phyloP scores from a whole-genome alignment of 2,329 filamentous ascomycete genomes.

The Colletotrichum zoysiae region DNA sequence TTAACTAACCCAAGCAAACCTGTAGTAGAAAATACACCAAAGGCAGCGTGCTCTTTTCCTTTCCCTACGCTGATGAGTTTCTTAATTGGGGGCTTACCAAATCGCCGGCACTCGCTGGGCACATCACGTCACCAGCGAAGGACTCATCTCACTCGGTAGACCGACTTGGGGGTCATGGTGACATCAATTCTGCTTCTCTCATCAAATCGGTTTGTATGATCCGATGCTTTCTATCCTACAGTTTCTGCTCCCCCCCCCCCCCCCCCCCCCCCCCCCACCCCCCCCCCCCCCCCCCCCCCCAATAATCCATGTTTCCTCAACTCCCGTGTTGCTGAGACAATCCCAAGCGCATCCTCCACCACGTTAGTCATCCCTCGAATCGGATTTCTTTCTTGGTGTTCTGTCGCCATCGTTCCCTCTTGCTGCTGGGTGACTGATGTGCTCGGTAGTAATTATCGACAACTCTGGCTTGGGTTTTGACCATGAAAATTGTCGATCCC shows the following conservation, averaged over 20 bases:
- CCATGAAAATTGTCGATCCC: background rate
- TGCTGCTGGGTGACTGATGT: background rate
- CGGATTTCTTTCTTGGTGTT: background rate
- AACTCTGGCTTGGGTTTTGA: no score
- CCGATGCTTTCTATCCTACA: background rate
- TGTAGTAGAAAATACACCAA: background rate
- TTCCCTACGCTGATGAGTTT: background rate
- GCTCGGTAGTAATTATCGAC: background rate
- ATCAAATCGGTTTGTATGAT: background rate
- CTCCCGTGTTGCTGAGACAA: background rate
- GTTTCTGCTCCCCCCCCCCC: background rate
- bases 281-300: no score
- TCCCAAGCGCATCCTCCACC: background rate
- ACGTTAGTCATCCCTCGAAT: background rate
- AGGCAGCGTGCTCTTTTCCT: background rate
- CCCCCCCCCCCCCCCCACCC: no score
- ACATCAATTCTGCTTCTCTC: background rate
- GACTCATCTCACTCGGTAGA: background rate
- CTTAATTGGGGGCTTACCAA: background rate
- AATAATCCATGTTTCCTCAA: background rate
- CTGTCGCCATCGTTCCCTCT: background rate
- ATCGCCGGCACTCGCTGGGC: background rate
- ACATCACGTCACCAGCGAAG: no score
- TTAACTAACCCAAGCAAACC: no score
- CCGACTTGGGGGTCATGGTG: background rate